These are phyloP conservation scores for Ceratobasidium papillatum DNA, from an alignment of 1,284 basidiomycete species.

Conservation along the genomic window DNA sequence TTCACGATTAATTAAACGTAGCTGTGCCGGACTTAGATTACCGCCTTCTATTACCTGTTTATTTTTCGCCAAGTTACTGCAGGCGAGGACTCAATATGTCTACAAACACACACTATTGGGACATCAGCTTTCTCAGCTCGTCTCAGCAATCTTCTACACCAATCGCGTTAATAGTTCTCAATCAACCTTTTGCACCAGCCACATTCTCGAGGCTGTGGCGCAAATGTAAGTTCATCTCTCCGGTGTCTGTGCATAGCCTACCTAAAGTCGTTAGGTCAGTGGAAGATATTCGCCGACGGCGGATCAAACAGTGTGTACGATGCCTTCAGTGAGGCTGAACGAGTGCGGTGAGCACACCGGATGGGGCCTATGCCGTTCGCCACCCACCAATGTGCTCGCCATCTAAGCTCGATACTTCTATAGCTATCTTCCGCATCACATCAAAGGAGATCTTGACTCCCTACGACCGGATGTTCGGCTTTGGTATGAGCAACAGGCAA, in stretches of 20 bases:
- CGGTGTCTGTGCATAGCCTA: conserved; percentile 48
- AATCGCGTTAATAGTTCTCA: conserved; percentile 83
- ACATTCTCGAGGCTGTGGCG: conserved; percentile 78
- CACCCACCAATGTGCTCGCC: too few relatives aligned
- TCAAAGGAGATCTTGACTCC: conserved; percentile 95
- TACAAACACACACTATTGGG: conserved; percentile 24
- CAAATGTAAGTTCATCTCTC: conserved; percentile 57
- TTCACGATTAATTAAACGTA: background rate
- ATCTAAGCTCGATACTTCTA: conserved; percentile 30
- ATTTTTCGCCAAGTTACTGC: background rate
- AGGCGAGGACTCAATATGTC: conserved; percentile 1
- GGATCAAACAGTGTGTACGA: conserved; percentile 91
- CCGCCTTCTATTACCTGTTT: background rate
- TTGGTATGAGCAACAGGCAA: conserved; percentile 72
- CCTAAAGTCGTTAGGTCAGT: conserved; percentile 43
- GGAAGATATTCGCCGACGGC: conserved; percentile 84
- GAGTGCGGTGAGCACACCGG: conserved; percentile 50
- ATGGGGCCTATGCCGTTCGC: conserved; percentile 16
- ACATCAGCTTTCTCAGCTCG: conserved; percentile 20
- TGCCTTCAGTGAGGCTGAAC: conserved; percentile 55
- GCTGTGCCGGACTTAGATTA: background rate
- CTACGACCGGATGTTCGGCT: conserved; percentile 74
- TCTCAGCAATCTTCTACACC: background rate
- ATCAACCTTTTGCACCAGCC: conserved; percentile 78
- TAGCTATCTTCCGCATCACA: conserved; percentile 81